Percentiles rank a stretch among this genome's conserved stretches.
phyloP scores from a whole-genome alignment of 1,284 basidiomycete genomes.

The Cryptococcus jaspeensis region DNA sequence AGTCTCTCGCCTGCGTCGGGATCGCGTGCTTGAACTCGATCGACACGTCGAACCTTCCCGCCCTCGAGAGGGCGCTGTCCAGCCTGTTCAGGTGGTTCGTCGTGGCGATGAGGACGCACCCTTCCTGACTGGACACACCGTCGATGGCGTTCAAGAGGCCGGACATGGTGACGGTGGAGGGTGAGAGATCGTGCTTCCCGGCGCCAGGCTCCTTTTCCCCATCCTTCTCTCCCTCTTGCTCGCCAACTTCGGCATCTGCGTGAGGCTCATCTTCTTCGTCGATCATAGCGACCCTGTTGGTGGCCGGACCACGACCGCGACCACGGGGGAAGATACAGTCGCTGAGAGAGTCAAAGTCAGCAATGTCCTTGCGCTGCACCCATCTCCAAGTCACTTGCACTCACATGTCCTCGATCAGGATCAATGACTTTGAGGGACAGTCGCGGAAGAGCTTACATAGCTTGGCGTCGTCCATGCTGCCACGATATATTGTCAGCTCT shows the following conservation, averaged over 20 bases:
- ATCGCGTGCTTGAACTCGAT: constrained; percentile 57
- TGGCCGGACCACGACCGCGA: not conserved
- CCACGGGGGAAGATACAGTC: constrained; percentile 17
- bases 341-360: constrained; percentile 6
- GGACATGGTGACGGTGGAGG: constrained; percentile 32
- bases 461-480: constrained; percentile 39
- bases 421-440: constrained; percentile 26
- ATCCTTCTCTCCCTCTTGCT: no score
- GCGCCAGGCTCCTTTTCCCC: not conserved
- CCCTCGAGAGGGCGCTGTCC: constrained; percentile 37
- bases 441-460: constrained; percentile 25
- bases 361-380: not conserved
- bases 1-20: constrained; percentile 68
- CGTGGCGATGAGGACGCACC: constrained; percentile 15
- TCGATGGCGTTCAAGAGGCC: constrained; percentile 39
- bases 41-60: constrained; percentile 33
- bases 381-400: no score
- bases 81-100: constrained; percentile 32
- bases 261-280: no score
- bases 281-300: not conserved
- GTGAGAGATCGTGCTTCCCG: constrained; percentile 16
- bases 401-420: constrained; percentile 40
- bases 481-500: no score
- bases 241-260: not conserved
- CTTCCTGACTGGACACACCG: constrained; percentile 34